Evolutionary conservation across 1,284 basidiomycete species (phyloP), one percentile per base, ranked within the genome.

Genomic region (Pseudozyma sp.): DNA sequence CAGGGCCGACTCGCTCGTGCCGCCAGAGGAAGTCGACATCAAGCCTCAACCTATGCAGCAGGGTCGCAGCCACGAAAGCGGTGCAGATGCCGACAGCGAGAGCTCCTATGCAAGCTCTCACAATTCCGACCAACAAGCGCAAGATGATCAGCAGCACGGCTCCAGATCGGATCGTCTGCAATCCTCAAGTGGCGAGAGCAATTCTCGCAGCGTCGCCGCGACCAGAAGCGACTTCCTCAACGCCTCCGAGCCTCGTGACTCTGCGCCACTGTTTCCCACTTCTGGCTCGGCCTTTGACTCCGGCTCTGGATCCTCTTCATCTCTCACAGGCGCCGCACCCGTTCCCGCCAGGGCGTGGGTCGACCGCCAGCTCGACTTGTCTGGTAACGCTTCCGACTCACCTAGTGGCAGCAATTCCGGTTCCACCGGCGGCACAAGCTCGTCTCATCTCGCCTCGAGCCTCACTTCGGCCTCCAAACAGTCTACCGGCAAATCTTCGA

Each of bases 31-130:
- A 4, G 37, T 33, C n/a, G 33, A 54, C 39, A 37, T 34, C 61
- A 59, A 64, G 16, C 54, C 55, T 17, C 34, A 44, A 14, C 34
- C 43, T 37, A 66, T 61, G 62, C 62, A 59, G 33, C 50, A 61
- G 1, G 62, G 54, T n/a, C 65, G 47, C n/a, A 72, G 68, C 42
- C 64, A 56, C 30, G 75, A 75, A 39, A 67, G 64, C 35, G 67
- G 71, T 0, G 75, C 69, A 53, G 71, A 74, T 37, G 71, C 75
- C 6, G 75, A 70, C 55, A 68, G 65, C 57, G 67, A 70, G 24
- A 69, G 66, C 57, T 74, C 67, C 3, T 69, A 50, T 31, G 54
- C 57, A 16, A 65, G 66, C 30, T 66, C 66, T 8, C 48, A 49
- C 4, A 44, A 64, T 24, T 48, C 56, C n/a, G 57, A 54, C 13